Evolutionary conservation across 768 basidiomycete species (phyloP), one percentile per base, ranked within the genome.

Genomic region (Artomyces pyxidatus): DNA sequence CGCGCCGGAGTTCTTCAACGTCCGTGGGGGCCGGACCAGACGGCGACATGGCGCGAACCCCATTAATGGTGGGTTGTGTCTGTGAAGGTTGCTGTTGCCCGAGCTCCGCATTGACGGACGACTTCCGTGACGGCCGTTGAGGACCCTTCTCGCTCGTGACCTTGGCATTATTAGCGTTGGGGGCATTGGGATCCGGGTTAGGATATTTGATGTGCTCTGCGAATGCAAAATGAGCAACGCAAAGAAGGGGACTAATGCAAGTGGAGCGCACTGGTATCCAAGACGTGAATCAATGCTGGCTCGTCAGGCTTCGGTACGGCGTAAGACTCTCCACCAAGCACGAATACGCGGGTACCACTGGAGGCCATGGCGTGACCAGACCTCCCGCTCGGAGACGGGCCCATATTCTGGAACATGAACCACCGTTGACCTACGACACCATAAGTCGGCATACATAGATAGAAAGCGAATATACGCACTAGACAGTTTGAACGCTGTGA

Each of bases 371-470:
- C 89, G 67, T 99, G 96, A 2, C 96, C 96, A 8, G 91, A 94
- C 43, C 96, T 78, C 3, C 91, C 89, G 35, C 75, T 83, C 1
- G 96, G 96, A 14, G 90, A 80, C 16, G 95, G 95, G 0, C 96
- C 96, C 96, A 99, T 99, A 62, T 97, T 96, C 67, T 97, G 93
- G 73, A 99, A 99, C 91, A 94, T 98, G 69, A 94, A 99, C 96
- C 96, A 99, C 58, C 96, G 77, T 61, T 92, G 89, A 66, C 93
- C 95, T 97, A 63, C 26, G 40, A 38, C 38, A 41, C 30, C 10
- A 48, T 51, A 50, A 46, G 30, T 35, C 10, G 19, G 22, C 44
- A 30, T 29, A 37, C 32, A 25, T 48, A 28, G 44, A 41, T 21
- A 9, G 10, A n/a, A 23, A 10, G 17, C 17, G 21, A 25, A 45